Conservation (phyloP, 148 eudicot genomes). For the Nyssa sinensis region DNA sequence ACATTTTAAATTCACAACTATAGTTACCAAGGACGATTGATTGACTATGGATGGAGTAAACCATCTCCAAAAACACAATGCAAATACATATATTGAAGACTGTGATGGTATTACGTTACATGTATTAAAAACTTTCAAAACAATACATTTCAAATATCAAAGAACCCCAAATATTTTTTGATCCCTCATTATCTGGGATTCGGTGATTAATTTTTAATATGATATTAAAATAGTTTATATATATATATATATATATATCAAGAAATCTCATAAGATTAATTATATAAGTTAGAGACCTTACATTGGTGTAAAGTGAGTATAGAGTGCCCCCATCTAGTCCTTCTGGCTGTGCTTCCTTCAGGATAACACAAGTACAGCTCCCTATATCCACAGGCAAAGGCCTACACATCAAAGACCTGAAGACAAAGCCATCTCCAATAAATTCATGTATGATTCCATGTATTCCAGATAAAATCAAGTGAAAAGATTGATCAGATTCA, state of each 20-base stretch:
- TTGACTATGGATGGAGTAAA: neutral
- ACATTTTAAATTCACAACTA: too few relatives aligned
- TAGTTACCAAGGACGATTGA: neutral
- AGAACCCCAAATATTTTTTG: too few relatives aligned
- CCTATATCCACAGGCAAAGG: conserved; percentile 86
- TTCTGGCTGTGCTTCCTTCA: conserved; percentile 56
- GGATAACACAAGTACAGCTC: conserved; percentile 77
- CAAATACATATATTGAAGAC: too few relatives aligned
- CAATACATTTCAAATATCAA: too few relatives aligned
- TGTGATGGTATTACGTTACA: too few relatives aligned
- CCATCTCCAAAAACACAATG: neutral
- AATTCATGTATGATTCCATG: neutral
- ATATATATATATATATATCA: too few relatives aligned
- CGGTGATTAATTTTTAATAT: too few relatives aligned
- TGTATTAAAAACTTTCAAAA: too few relatives aligned
- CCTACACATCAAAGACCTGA: conserved; percentile 76
- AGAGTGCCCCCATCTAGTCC: conserved; percentile 60
- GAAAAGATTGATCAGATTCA: neutral
- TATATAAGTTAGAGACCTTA: conserved; percentile 23
- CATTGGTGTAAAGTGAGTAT: conserved; percentile 79
- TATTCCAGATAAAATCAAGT: neutral
- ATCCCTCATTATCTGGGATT: too few relatives aligned
- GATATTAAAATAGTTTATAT: too few relatives aligned
- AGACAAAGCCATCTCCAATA: conserved; percentile 16
- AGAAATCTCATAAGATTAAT: neutral